phyloP scores from a whole-genome alignment of 495 filamentous ascomycete genomes.

The Tirmania nivea region DNA sequence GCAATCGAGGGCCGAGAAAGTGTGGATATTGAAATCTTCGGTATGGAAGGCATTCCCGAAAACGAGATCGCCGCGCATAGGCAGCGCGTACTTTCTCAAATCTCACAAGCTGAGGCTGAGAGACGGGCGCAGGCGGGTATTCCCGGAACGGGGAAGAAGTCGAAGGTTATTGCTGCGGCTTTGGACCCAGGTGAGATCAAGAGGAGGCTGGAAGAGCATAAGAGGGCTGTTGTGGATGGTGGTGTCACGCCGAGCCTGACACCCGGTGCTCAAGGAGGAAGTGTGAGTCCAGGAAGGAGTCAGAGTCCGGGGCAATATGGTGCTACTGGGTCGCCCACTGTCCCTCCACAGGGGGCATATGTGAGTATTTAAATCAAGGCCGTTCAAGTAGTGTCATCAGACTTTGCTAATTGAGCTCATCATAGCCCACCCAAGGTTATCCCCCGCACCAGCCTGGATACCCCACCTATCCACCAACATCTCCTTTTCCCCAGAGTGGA shows the following conservation, averaged over 20 bases:
- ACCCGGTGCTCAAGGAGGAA: conserved; percentile 1
- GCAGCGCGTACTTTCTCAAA: conserved; percentile 61
- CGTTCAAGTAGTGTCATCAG: conserved; percentile 4
- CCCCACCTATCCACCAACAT: conserved; percentile 1
- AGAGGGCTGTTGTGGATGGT: conserved; percentile 19
- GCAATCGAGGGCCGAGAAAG: conserved; percentile 62
- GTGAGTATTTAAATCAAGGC: conserved; percentile 8
- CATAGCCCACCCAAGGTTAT: conserved; percentile 10
- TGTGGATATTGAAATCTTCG: conserved; percentile 87
- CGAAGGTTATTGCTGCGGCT: conserved; percentile 41
- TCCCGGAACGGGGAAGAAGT: conserved; percentile 39
- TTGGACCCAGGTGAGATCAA: conserved; percentile 48
- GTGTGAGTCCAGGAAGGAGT: conserved; percentile 14
- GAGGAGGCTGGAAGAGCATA: conserved; percentile 61
- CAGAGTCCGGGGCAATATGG: conserved; percentile 17
- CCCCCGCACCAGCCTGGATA: conserved; percentile 14
- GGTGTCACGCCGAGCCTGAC: conserved; percentile 6
- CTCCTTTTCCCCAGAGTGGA: background rate
- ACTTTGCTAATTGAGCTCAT: background rate
- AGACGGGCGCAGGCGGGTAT: conserved; percentile 34
- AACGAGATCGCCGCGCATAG: conserved; percentile 63
- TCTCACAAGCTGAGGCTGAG: conserved; percentile 66
- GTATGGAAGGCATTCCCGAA: conserved; percentile 89
- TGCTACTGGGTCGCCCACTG: conserved; percentile 8
- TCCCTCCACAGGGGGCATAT: conserved; percentile 16